Percentiles rank a stretch among this genome's conserved stretches.
Evolutionary conservation across 257 asterid genomes (phyloP).

Genomic region (Jacaranda copaia): DNA sequence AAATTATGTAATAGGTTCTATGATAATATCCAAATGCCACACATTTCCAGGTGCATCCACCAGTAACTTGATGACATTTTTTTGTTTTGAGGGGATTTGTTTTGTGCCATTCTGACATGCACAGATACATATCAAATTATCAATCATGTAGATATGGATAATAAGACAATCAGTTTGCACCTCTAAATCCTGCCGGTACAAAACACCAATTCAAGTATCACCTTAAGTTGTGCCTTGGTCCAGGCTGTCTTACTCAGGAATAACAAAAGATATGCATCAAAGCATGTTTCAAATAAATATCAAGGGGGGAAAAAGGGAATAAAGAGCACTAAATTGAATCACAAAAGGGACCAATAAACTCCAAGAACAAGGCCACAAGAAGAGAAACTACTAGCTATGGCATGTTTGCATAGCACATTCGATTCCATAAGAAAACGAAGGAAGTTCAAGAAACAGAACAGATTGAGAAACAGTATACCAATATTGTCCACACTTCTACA

Average conservation of each 20-base stretch:
- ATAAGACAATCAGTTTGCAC: background rate
- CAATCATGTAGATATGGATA: background rate
- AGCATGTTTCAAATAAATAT: background rate
- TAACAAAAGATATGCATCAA: background rate
- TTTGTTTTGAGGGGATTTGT: too few relatives aligned
- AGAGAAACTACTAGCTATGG: background rate
- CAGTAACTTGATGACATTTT: too few relatives aligned
- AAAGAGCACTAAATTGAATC: background rate
- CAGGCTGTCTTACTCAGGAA: background rate
- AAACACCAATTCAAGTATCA: constrained; percentile 6
- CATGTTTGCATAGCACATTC: background rate
- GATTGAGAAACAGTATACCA: background rate
- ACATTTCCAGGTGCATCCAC: background rate
- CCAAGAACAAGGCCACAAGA: too few relatives aligned
- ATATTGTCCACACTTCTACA: background rate
- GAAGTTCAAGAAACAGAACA: background rate
- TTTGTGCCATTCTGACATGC: too few relatives aligned
- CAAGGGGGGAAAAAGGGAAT: background rate
- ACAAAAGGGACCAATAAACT: background rate
- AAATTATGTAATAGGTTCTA: background rate
- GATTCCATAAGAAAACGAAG: background rate
- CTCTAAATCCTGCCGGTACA: background rate
- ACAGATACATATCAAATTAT: too few relatives aligned
- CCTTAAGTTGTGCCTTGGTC: background rate
- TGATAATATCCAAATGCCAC: background rate